phyloP scores from a whole-genome alignment of 495 filamentous ascomycete species.

The Aspergillus asperescens region DNA sequence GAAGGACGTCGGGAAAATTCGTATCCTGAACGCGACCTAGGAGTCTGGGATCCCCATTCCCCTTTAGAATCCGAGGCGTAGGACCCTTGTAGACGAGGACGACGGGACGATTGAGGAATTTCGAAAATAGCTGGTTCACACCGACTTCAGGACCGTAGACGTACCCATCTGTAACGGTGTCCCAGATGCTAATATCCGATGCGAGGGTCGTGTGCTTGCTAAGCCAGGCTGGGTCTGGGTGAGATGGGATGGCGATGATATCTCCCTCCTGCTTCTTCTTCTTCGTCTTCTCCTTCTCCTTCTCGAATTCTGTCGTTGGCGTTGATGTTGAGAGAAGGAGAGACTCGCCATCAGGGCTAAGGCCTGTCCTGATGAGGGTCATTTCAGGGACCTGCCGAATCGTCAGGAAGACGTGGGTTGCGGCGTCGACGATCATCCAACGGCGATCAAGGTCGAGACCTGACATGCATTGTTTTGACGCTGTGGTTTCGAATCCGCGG shows the following conservation, averaged over 20 bases:
- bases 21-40: slow-evolving; percentile 37
- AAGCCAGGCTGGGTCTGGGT: slow-evolving; percentile 31
- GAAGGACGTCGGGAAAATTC: slow-evolving; percentile 41
- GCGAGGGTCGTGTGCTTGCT: slow-evolving; percentile 26
- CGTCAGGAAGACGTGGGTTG: slow-evolving; percentile 35
- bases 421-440: slow-evolving; percentile 43
- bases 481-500: slow-evolving; percentile 64
- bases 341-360: slow-evolving; percentile 24
- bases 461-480: slow-evolving; percentile 58
- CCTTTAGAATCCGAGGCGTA: slow-evolving; percentile 34
- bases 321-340: slow-evolving; percentile 25
- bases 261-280: too few relatives aligned
- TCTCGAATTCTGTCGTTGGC: background rate
- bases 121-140: slow-evolving; percentile 32
- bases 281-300: background rate
- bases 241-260: slow-evolving; percentile 24
- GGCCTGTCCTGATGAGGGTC: slow-evolving; percentile 37
- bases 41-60: slow-evolving; percentile 32
- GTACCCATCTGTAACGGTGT: slow-evolving; percentile 37
- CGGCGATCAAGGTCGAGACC: slow-evolving; percentile 78
- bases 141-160: slow-evolving; percentile 24
- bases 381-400: slow-evolving; percentile 42
- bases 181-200: slow-evolving; percentile 36
- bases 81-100: slow-evolving; percentile 42
- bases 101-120: slow-evolving; percentile 31